phyloP scores from a whole-genome alignment of 208 protist genomes.

The Leptomonas pyrrhocoris region DNA sequence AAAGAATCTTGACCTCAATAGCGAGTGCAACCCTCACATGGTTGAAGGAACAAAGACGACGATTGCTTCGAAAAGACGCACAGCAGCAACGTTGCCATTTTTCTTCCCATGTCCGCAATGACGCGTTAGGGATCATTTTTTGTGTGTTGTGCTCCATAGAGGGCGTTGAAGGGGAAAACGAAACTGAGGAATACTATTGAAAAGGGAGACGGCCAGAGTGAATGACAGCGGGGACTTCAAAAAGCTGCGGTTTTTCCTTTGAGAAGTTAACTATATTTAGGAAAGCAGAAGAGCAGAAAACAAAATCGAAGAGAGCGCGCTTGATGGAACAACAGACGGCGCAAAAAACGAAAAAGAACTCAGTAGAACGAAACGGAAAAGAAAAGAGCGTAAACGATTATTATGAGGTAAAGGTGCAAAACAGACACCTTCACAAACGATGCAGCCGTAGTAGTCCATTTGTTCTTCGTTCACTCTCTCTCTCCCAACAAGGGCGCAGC shows the following conservation, averaged over 20 bases:
- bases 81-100: no score
- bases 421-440: background rate
- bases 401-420: background rate
- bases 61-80: no score
- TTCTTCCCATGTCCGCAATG: no score
- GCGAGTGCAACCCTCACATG: background rate
- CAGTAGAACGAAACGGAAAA: background rate
- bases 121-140: no score
- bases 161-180: no score
- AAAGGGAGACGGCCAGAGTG: background rate
- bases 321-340: constrained; percentile 1
- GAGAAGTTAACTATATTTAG: background rate
- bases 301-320: background rate
- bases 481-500: background rate
- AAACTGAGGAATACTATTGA: background rate
- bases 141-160: no score
- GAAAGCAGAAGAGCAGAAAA: background rate
- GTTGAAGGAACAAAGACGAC: background rate
- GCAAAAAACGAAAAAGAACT: constrained; percentile 12
- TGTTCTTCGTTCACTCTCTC: background rate
- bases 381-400: constrained; percentile 11
- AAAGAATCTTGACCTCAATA: background rate
- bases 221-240: background rate
- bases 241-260: background rate
- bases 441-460: background rate